A percentile compares a stretch with the other conserved stretches of the same genome.
Evolutionary conservation across 2,329 filamentous ascomycete species (phyloP).

Genomic region (Alternaria arborescens): DNA sequence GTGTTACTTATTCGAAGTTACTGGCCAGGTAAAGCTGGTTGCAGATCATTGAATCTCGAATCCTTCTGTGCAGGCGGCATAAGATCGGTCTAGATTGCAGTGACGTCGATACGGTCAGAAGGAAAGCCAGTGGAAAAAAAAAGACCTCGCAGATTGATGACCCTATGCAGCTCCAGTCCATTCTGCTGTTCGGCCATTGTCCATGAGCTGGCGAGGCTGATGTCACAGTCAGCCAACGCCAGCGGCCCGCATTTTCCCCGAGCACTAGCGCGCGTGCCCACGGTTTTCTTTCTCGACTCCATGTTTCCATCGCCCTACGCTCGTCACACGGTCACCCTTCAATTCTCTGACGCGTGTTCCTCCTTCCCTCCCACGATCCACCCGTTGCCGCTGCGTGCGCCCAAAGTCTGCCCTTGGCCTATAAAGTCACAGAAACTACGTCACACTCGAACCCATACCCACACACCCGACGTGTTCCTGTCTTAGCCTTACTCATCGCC

Average conservation of each 20-base stretch:
- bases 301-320: slow-evolving; percentile 18
- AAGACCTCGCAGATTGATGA: not conserved
- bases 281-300: slow-evolving; percentile 31
- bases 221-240: slow-evolving; percentile 20
- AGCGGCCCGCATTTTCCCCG: slow-evolving; percentile 33
- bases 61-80: slow-evolving; percentile 2
- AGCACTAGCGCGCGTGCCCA: slow-evolving; percentile 31
- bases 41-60: slow-evolving; percentile 14
- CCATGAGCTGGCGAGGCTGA: slow-evolving; percentile 12
- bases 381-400: slow-evolving; percentile 45
- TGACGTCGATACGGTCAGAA: not conserved
- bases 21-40: slow-evolving; percentile 4
- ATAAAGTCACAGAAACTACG: slow-evolving; percentile 34
- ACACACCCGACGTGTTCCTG: slow-evolving; percentile 39
- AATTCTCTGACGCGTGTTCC: slow-evolving; percentile 31
- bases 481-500: slow-evolving; percentile 42
- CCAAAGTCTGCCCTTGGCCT: slow-evolving; percentile 39
- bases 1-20: not conserved
- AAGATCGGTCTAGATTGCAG: not conserved
- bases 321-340: slow-evolving; percentile 36
- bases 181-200: not conserved
- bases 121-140: not conserved
- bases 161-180: not conserved
- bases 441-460: slow-evolving; percentile 32
- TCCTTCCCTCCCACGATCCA: slow-evolving; percentile 19